Percentiles rank a stretch among this genome's conserved stretches.
These are phyloP conservation scores for Calonectria leucothoes DNA, from an alignment of 2,329 filamentous ascomycete species.

Conservation along the genomic window DNA sequence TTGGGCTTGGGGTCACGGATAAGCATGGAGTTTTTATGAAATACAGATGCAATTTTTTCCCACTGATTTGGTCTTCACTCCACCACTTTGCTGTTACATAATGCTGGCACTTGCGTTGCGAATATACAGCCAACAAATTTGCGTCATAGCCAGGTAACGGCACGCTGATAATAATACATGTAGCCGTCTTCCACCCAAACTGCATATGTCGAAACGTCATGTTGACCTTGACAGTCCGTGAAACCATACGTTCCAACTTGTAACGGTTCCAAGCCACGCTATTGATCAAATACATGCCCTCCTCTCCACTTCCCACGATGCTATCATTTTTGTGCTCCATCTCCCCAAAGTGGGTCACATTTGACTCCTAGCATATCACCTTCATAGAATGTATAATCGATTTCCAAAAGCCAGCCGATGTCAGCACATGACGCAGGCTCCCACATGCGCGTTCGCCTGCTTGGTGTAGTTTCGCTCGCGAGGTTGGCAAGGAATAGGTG, in stretches of 20 bases:
- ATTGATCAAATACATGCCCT: neutral
- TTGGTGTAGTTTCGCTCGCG: neutral
- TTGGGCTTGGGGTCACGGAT: constrained; percentile 34
- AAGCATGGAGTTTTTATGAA: constrained; percentile 39
- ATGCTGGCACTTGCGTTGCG: no score
- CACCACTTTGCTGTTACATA: neutral
- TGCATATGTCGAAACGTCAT: neutral
- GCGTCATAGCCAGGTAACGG: no score
- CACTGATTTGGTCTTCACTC: neutral
- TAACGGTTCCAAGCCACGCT: neutral
- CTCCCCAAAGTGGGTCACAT: neutral
- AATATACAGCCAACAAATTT: no score
- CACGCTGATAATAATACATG: neutral
- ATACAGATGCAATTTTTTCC: constrained; percentile 21
- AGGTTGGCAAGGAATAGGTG: neutral
- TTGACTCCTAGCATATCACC: neutral
- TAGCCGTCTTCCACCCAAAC: neutral
- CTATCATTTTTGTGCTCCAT: no score
- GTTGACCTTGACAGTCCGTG: neutral
- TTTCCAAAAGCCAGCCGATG: neutral
- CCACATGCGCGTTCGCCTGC: neutral
- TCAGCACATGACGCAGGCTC: neutral
- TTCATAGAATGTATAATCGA: no score
- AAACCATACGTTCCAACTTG: neutral
- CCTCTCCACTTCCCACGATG: no score